phyloP scores from a whole-genome alignment of 192 early-diverging fungal genomes.

The Mortierella claussenii region DNA sequence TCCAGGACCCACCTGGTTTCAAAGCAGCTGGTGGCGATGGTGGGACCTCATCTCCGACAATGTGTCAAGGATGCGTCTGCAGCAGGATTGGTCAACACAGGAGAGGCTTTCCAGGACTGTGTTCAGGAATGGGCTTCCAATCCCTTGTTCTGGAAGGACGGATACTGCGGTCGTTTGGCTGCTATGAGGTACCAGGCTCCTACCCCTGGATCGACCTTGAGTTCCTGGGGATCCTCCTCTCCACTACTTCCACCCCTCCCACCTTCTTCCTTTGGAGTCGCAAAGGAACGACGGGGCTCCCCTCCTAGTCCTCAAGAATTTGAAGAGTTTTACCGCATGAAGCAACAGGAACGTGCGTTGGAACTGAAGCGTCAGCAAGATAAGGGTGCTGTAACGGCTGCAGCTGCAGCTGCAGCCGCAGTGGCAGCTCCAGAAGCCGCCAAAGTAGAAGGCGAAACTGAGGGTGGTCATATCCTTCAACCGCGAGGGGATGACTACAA shows the following conservation, averaged over 20 bases:
- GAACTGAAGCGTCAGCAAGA: slow-evolving; percentile 2
- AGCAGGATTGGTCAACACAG: slow-evolving; percentile 1
- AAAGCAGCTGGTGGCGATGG: slow-evolving; percentile 29
- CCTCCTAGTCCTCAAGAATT: slow-evolving; percentile 31
- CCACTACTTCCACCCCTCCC: too few relatives aligned
- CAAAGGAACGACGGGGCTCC: slow-evolving; percentile 8
- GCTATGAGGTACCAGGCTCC: slow-evolving; percentile 32
- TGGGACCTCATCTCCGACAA: slow-evolving; percentile 40
- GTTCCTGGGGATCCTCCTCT: not conserved
- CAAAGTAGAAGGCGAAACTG: not conserved
- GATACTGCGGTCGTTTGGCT: slow-evolving; percentile 37
- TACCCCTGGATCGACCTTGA: slow-evolving; percentile 1
- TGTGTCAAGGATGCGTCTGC: slow-evolving; percentile 12
- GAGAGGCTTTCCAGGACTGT: slow-evolving; percentile 32
- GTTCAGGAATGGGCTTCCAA: slow-evolving; percentile 27
- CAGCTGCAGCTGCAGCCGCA: not conserved
- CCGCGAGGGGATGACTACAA: not conserved
- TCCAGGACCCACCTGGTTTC: slow-evolving; percentile 41
- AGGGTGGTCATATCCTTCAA: not conserved
- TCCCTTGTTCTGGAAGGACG: slow-evolving; percentile 46
- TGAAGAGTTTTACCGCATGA: slow-evolving; percentile 20
- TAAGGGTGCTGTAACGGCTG: not conserved
- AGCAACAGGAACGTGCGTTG: slow-evolving; percentile 27
- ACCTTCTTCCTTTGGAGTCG: not conserved
- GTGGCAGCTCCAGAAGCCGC: too few relatives aligned